Percentiles rank a stretch among this genome's conserved stretches.
phyloP scores from a whole-genome alignment of 2,329 filamentous ascomycete species.

The Thielaviopsis populi region DNA sequence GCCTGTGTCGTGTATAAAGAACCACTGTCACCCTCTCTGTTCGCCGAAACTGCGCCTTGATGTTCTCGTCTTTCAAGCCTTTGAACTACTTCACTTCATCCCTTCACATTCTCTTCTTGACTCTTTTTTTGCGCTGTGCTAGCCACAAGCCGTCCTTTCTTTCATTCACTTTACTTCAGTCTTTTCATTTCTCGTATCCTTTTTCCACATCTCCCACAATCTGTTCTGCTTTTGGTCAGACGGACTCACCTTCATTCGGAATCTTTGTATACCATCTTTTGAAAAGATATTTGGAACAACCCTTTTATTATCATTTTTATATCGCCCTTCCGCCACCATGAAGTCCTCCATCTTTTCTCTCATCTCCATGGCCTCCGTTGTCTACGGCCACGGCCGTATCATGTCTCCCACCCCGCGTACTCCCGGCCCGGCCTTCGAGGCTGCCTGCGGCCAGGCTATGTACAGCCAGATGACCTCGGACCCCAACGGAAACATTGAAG shows the following conservation, averaged over 20 bases:
- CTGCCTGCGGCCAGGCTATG: conserved; percentile 31
- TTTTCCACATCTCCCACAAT: neutral
- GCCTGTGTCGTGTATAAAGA: neutral
- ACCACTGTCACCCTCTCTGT: neutral
- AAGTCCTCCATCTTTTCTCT: conserved; percentile 11
- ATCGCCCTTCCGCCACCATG: conserved; percentile 11
- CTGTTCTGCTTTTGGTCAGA: conserved; percentile 8
- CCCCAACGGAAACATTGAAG: conserved; percentile 28
- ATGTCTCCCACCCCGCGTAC: conserved; percentile 28
- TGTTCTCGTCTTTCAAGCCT: conserved; percentile 1
- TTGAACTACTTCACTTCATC: conserved; percentile 1
- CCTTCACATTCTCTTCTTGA: neutral
- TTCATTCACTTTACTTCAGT: conserved; percentile 2
- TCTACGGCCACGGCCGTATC: conserved; percentile 32
- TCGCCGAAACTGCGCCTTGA: neutral
- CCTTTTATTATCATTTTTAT: neutral
- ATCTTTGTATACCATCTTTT: neutral
- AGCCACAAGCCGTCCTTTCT: conserved; percentile 13
- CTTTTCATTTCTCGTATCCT: neutral
- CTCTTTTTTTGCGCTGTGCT: conserved; percentile 3
- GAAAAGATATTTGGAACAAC: neutral
- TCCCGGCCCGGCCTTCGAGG: conserved; percentile 29
- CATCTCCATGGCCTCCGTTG: conserved; percentile 18
- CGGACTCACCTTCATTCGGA: conserved; percentile 6
- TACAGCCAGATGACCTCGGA: conserved; percentile 24